Evolutionary conservation across 768 basidiomycete species (phyloP).

Genomic region (Mycena metata): DNA sequence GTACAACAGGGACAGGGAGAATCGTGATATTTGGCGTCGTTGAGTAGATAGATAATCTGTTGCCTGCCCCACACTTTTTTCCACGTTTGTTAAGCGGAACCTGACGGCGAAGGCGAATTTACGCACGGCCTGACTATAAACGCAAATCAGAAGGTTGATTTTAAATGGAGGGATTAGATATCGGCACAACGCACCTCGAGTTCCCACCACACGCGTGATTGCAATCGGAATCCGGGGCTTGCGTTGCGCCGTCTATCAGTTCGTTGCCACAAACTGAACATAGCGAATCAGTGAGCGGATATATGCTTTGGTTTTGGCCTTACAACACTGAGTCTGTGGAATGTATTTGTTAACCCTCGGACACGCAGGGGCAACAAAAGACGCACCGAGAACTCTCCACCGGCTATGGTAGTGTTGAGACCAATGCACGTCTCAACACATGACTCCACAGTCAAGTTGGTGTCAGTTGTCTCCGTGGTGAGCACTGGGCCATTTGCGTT

Average conservation of each 20-base stretch:
- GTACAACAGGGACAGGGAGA: constrained; percentile 70
- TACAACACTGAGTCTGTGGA: constrained; percentile 57
- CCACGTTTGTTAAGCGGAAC: neutral
- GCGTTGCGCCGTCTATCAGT: constrained; percentile 71
- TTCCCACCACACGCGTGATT: constrained; percentile 83
- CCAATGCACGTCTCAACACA: constrained; percentile 73
- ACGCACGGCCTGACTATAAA: constrained; percentile 31
- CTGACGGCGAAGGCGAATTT: neutral
- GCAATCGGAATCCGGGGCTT: constrained; percentile 65
- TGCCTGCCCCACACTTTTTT: constrained; percentile 75
- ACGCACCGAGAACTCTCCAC: constrained; percentile 72
- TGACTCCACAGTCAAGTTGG: constrained; percentile 63
- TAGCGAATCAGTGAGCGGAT: constrained; percentile 29
- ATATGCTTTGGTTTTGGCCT: constrained; percentile 31
- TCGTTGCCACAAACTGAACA: constrained; percentile 76
- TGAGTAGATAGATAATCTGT: constrained; percentile 77
- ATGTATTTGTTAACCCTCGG: neutral
- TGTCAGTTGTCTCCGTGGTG: constrained; percentile 51
- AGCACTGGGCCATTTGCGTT: constrained; percentile 75
- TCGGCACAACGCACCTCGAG: constrained; percentile 59
- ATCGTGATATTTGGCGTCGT: constrained; percentile 63
- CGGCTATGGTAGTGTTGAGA: constrained; percentile 75
- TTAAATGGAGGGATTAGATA: neutral
- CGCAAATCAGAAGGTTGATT: constrained; percentile 41
- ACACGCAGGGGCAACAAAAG: no score